Percentiles rank a stretch among this genome's conserved stretches.
phyloP scores from a whole-genome alignment of 257 asterid genomes.

The Rauvolfia tetraphylla region DNA sequence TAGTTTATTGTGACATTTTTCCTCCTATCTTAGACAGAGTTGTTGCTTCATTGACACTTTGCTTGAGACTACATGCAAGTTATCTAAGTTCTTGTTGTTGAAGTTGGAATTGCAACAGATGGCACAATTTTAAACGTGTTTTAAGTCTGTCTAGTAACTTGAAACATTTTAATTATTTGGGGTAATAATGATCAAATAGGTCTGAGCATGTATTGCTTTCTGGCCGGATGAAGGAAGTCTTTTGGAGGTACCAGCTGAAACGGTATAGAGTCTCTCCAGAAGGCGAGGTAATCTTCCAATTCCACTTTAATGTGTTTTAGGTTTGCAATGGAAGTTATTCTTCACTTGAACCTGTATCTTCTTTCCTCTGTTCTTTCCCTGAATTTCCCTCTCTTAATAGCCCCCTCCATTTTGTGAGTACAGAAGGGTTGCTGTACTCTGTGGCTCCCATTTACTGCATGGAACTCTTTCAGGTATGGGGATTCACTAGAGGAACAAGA shows the following conservation, averaged over 20 bases:
- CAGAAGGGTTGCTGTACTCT: no score
- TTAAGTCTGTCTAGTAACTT: not conserved
- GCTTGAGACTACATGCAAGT: not conserved
- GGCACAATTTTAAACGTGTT: not conserved
- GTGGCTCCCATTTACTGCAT: not conserved
- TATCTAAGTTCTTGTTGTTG: not conserved
- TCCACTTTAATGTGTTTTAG: not conserved
- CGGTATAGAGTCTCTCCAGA: not conserved
- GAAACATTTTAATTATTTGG: not conserved
- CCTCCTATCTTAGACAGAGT: no score
- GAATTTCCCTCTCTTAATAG: no score
- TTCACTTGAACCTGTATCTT: no score
- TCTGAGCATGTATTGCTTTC: not conserved
- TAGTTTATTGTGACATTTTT: no score
- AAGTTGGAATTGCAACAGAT: not conserved
- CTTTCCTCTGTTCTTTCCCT: no score
- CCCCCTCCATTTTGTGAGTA: not conserved
- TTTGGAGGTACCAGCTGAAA: not conserved
- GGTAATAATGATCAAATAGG: not conserved
- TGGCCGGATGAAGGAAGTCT: not conserved
- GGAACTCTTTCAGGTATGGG: no score
- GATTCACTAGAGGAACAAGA: no score
- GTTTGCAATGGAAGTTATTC: no score
- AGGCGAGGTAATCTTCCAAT: not conserved
- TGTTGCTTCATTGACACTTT: not conserved